Evolutionary conservation across 2,329 filamentous ascomycete species (phyloP).

Genomic region (Fusarium subtropicale): DNA sequence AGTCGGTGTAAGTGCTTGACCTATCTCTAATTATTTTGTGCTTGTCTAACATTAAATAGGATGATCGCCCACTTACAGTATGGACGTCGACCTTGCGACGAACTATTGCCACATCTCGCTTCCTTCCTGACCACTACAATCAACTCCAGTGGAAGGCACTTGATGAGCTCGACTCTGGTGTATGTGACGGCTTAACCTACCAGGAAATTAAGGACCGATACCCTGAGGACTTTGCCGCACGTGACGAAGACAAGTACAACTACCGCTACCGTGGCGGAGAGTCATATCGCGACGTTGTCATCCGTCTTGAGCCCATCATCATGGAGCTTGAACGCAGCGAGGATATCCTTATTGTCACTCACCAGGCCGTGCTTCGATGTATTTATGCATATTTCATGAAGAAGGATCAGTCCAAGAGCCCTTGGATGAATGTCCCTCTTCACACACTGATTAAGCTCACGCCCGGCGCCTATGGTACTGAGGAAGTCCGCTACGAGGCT

Average conservation of each 20-base stretch:
- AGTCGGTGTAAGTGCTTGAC: slow-evolving; percentile 74
- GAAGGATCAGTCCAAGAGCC: slow-evolving; percentile 88
- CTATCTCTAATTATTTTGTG: background rate
- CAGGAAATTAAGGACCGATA: slow-evolving; percentile 91
- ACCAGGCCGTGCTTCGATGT: slow-evolving; percentile 95
- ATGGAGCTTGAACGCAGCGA: slow-evolving; percentile 98
- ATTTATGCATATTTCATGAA: slow-evolving; percentile 99
- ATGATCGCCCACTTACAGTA: slow-evolving; percentile 70
- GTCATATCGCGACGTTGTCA: slow-evolving; percentile 95
- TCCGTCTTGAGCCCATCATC: slow-evolving; percentile 97
- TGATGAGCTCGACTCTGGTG: slow-evolving; percentile 94
- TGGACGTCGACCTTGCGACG: slow-evolving; percentile 76
- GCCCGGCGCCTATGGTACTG: slow-evolving; percentile 91
- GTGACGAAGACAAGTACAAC: slow-evolving; percentile 99
- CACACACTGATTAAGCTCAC: slow-evolving; percentile 98
- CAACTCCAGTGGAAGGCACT: slow-evolving; percentile 99
- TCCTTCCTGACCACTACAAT: slow-evolving; percentile 84
- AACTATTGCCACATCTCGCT: slow-evolving; percentile 90
- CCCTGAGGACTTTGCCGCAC: slow-evolving; percentile 93
- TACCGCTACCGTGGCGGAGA: slow-evolving; percentile 98
- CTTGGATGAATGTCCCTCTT: slow-evolving; percentile 98
- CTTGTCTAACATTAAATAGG: slow-evolving; percentile 54
- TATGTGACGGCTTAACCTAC: slow-evolving; percentile 97
- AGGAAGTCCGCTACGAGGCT: slow-evolving; percentile 87
- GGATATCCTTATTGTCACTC: slow-evolving; percentile 97